A percentile compares a stretch with the other conserved stretches of the same genome.
Conservation (phyloP, 78 protist genomes). For the Dictyostelium purpureum region DNA sequence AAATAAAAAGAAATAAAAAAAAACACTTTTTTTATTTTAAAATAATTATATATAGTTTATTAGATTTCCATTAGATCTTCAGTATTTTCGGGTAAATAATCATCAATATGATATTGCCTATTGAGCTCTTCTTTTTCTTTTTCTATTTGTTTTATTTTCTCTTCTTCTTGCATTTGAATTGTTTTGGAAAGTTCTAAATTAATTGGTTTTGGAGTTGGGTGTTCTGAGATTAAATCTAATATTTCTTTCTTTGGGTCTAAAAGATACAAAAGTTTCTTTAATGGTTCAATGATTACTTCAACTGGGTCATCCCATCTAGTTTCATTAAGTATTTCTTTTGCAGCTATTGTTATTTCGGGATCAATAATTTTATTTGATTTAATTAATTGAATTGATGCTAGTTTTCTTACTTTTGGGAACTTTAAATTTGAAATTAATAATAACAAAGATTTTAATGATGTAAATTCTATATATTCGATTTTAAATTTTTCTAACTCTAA, state of each 20-base stretch:
- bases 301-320: constrained; percentile 17
- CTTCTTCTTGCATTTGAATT: not conserved
- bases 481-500: not conserved
- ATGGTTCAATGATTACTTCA: not conserved
- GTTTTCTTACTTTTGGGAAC: constrained; percentile 48
- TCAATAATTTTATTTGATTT: not conserved
- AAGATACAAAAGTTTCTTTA: not conserved
- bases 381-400: constrained; percentile 4
- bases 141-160: not conserved
- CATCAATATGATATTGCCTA: not conserved
- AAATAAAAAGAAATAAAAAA: not conserved
- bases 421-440: constrained; percentile 7
- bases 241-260: not conserved
- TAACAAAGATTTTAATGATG: not conserved
- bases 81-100: constrained; percentile 33
- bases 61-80: constrained; percentile 62
- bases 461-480: not conserved
- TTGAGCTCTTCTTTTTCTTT: not conserved
- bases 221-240: not conserved
- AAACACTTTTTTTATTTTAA: not conserved
- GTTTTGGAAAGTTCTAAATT: not conserved
- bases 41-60: not conserved
- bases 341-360: not conserved
- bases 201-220: not conserved
- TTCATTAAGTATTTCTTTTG: not conserved